Evolutionary conservation across 1,284 basidiomycete genomes (phyloP).

Genomic region (Melampsora occidentalis): DNA sequence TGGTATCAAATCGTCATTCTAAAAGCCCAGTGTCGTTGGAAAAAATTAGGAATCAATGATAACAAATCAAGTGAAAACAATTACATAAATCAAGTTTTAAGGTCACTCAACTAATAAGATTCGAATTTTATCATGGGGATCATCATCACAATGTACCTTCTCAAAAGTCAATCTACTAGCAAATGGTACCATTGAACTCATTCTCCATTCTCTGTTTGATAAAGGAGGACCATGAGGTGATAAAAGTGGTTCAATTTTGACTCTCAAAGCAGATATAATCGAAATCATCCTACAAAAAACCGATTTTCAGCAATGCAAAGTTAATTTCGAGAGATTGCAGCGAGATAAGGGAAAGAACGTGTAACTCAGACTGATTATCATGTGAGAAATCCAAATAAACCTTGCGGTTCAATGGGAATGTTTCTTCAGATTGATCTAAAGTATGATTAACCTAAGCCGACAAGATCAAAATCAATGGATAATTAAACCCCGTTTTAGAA

Average conservation of each 20-base stretch:
- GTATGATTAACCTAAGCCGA: constrained; percentile 28
- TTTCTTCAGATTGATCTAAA: constrained; percentile 16
- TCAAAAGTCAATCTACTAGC: constrained; percentile 22
- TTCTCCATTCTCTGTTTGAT: constrained; percentile 10
- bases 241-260: constrained; percentile 11
- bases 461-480: too few species aligned
- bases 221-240: constrained; percentile 9
- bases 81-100: neutral
- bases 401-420: constrained; percentile 23
- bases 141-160: constrained; percentile 22
- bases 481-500: neutral
- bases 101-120: constrained; percentile 5
- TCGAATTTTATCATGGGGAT: neutral
- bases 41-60: neutral
- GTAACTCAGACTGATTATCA: constrained; percentile 31
- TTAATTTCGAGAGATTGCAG: neutral
- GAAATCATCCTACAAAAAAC: constrained; percentile 23
- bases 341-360: neutral
- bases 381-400: constrained; percentile 36
- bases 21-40: neutral
- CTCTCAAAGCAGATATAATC: constrained; percentile 23
- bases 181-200: constrained; percentile 28
- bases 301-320: neutral
- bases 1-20: neutral
- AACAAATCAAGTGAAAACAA: neutral